Percentiles rank a stretch among this genome's conserved stretches.
These are phyloP conservation scores for Grifola frondosa DNA, from an alignment of 1,284 basidiomycete genomes.

Conservation along the genomic window DNA sequence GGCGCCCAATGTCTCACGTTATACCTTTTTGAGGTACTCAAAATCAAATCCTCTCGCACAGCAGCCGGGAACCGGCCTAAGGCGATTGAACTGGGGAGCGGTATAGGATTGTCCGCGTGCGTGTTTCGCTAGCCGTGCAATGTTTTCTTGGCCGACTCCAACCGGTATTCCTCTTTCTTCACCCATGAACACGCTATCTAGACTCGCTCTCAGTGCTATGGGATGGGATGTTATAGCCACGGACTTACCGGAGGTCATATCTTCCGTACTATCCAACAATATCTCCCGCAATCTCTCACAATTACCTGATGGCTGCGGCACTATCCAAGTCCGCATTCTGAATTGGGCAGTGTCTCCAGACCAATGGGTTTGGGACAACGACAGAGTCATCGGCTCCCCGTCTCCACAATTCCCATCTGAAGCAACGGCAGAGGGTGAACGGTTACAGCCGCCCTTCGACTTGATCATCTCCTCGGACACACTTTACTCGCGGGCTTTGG, in stretches of 20 bases:
- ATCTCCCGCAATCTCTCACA: constrained; percentile 49
- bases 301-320: constrained; percentile 38
- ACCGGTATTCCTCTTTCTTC: constrained; percentile 7
- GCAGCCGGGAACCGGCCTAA: constrained; percentile 33
- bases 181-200: constrained; percentile 29
- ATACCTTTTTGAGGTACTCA: constrained; percentile 49
- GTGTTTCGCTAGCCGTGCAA: constrained; percentile 30
- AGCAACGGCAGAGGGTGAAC: constrained; percentile 14
- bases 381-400: constrained; percentile 37
- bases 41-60: constrained; percentile 16
- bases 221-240: constrained; percentile 82
- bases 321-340: constrained; percentile 55
- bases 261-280: constrained; percentile 67
- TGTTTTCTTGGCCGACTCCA: constrained; percentile 8
- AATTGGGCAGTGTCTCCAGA: constrained; percentile 62
- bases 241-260: constrained; percentile 71
- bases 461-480: constrained; percentile 87
- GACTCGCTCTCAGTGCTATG: constrained; percentile 66
- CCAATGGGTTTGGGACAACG: constrained; percentile 55
- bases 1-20: constrained; percentile 73
- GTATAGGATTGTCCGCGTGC: constrained; percentile 78
- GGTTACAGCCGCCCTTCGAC: constrained; percentile 63
- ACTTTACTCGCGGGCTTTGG: constrained; percentile 66
- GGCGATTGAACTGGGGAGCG: constrained; percentile 81
- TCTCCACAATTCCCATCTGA: constrained; percentile 25